Evolutionary conservation across 495 filamentous ascomycete genomes (phyloP).

Genomic region (Trichoderma asperelloides): DNA sequence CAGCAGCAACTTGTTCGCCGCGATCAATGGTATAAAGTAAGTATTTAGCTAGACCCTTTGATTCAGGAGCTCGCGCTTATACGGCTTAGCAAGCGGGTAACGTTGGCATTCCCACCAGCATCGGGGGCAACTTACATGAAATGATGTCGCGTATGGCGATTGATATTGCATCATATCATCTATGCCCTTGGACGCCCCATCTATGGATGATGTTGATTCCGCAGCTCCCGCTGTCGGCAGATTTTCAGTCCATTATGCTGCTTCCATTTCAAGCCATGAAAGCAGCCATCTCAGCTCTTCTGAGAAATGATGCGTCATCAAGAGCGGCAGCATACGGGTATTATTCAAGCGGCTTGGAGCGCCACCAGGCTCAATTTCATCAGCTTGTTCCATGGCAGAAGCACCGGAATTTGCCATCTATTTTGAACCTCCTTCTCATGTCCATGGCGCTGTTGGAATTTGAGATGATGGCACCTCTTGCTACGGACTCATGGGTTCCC

Average conservation of each 20-base stretch:
- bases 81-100: neutral
- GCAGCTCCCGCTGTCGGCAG: neutral
- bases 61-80: neutral
- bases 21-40: neutral
- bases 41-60: neutral
- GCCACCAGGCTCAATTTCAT: neutral
- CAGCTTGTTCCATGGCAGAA: neutral
- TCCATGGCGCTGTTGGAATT: slow-evolving; percentile 22
- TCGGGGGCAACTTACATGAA: neutral
- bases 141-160: neutral
- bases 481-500: slow-evolving; percentile 1
- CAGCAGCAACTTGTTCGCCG: neutral
- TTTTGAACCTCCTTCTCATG: slow-evolving; percentile 11
- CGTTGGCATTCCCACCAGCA: neutral
- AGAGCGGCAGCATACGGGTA: neutral
- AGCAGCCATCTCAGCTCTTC: neutral
- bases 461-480: slow-evolving; percentile 26
- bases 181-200: neutral
- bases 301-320: neutral
- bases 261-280: neutral
- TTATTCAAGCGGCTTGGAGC: neutral
- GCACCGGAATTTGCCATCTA: neutral
- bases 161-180: neutral
- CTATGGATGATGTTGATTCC: neutral
- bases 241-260: neutral